Conservation (phyloP, 2,329 filamentous ascomycete species). For the Biscogniauxia marginata region DNA sequence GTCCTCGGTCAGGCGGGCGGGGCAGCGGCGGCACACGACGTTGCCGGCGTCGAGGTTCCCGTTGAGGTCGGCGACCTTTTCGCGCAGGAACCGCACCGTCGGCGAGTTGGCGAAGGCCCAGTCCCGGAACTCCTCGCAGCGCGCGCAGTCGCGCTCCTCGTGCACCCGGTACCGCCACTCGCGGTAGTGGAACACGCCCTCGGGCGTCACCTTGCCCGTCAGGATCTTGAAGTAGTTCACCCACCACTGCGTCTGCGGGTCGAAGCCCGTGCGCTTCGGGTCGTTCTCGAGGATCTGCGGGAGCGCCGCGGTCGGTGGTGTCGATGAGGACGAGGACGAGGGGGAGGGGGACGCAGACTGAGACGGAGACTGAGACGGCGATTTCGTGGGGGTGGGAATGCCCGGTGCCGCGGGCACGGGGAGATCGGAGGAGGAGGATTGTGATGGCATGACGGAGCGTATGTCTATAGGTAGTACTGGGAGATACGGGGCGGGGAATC, state of each 20-base stretch:
- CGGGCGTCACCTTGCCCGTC: slow-evolving; percentile 66
- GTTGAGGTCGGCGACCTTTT: slow-evolving; percentile 77
- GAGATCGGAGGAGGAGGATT: slow-evolving; percentile 16
- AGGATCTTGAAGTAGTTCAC: slow-evolving; percentile 84
- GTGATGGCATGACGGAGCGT: slow-evolving; percentile 15
- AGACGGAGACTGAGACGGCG: slow-evolving; percentile 2
- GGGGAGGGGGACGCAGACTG: slow-evolving; percentile 7
- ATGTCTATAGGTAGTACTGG: background rate
- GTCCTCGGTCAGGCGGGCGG: slow-evolving; percentile 52
- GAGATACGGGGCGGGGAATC: background rate
- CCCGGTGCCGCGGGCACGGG: slow-evolving; percentile 7
- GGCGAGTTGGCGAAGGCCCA: slow-evolving; percentile 85
- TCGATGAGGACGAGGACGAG: slow-evolving; percentile 8
- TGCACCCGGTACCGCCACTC: slow-evolving; percentile 71
- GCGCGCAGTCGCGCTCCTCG: slow-evolving; percentile 74
- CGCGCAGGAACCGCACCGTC: slow-evolving; percentile 79
- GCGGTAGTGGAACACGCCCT: slow-evolving; percentile 74
- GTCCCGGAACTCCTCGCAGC: slow-evolving; percentile 78
- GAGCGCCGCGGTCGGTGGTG: slow-evolving; percentile 11
- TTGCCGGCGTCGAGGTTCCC: slow-evolving; percentile 71
- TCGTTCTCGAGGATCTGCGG: slow-evolving; percentile 52
- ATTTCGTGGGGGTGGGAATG: slow-evolving; percentile 2
- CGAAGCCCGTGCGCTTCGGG: slow-evolving; percentile 61
- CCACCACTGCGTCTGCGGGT: slow-evolving; percentile 64
- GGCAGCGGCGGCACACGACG: slow-evolving; percentile 80